phyloP scores from a whole-genome alignment of 2,329 filamentous ascomycete genomes.

The Hymenoscyphus linearis region DNA sequence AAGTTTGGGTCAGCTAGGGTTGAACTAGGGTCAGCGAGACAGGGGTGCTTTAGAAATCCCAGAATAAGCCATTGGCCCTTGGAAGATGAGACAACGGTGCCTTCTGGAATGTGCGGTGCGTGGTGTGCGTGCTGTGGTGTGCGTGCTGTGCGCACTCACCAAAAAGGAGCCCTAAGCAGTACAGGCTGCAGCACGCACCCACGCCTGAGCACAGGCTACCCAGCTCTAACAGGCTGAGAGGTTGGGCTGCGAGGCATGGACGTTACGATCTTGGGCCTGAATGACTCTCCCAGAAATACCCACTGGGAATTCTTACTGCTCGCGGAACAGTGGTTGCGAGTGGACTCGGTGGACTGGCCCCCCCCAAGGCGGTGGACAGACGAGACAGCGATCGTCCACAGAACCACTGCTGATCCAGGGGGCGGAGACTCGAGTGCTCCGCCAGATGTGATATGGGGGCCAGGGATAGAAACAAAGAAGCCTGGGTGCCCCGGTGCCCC shows the following conservation, averaged over 20 bases:
- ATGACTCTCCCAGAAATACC: neutral
- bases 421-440: neutral
- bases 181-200: too few species aligned
- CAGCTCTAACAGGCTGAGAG: neutral
- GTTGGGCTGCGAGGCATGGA: neutral
- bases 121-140: too few species aligned
- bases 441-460: neutral
- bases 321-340: too few species aligned
- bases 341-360: neutral
- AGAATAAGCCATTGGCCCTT: conserved; percentile 10
- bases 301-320: too few species aligned
- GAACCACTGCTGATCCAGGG: neutral
- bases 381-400: neutral
- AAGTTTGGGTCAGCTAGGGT: conserved; percentile 2
- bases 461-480: neutral
- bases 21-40: conserved; percentile 15
- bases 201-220: neutral
- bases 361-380: neutral
- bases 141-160: too few species aligned
- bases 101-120: conserved; percentile 18
- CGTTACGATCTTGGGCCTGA: neutral
- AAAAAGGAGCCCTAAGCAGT: too few species aligned
- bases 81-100: conserved; percentile 11
- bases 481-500: neutral
- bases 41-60: conserved; percentile 1